phyloP scores from a whole-genome alignment of 345 rosid species.

The Firmiana major region DNA sequence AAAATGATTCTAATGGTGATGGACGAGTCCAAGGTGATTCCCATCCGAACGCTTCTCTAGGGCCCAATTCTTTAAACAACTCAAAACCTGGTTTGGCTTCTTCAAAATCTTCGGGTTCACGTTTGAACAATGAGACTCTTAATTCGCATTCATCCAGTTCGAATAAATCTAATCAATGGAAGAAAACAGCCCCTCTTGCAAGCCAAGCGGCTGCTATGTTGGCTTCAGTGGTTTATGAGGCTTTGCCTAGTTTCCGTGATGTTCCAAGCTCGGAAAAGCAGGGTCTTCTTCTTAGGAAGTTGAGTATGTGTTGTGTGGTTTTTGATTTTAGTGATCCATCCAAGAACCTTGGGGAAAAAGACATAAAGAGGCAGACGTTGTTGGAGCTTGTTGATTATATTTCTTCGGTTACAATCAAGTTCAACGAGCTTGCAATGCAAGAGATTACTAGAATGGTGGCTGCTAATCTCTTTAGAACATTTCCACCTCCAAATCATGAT shows the following conservation, averaged over 20 bases:
- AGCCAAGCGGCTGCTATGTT: constrained; percentile 30
- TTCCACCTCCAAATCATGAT: constrained; percentile 37
- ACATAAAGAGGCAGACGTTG: constrained; percentile 63
- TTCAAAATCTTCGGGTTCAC: constrained; percentile 41
- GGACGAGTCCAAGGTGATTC: constrained; percentile 34
- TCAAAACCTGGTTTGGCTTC: constrained; percentile 26
- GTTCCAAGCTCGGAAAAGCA: constrained; percentile 62
- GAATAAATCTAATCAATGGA: constrained; percentile 40
- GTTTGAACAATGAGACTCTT: constrained; percentile 38
- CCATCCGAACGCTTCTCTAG: constrained; percentile 28
- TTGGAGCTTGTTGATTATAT: constrained; percentile 71
- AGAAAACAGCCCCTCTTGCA: constrained; percentile 25
- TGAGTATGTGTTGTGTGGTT: constrained; percentile 61
- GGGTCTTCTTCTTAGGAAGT: constrained; percentile 55
- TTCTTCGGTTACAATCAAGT: constrained; percentile 35
- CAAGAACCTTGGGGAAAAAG: constrained; percentile 66
- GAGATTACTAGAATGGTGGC: constrained; percentile 46
- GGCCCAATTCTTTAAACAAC: constrained; percentile 32
- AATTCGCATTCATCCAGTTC: constrained; percentile 21
- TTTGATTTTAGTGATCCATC: constrained; percentile 62
- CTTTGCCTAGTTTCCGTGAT: constrained; percentile 63
- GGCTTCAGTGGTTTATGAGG: constrained; percentile 43
- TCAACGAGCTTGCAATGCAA: constrained; percentile 51
- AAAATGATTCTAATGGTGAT: constrained; percentile 44
- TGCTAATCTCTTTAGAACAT: constrained; percentile 46